Conservation (phyloP, 2,329 filamentous ascomycete species). For the Cladophialophora carrionii region DNA sequence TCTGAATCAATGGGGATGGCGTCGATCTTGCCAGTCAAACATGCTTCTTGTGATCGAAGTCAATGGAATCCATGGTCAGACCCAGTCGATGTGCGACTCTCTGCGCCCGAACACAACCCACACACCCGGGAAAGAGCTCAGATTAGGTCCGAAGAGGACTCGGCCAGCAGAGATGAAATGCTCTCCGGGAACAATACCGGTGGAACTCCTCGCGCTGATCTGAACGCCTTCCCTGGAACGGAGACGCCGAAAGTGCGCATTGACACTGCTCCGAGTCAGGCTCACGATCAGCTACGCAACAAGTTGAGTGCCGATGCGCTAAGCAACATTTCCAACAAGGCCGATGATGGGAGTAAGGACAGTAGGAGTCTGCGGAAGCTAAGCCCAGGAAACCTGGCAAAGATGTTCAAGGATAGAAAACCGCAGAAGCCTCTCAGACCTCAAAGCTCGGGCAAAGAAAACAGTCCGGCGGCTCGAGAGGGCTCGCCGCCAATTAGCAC, state of each 20-base stretch:
- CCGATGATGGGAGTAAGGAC: slow-evolving; percentile 22
- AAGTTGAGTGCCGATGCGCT: slow-evolving; percentile 17
- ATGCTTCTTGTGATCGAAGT: slow-evolving; percentile 14
- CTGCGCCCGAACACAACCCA: slow-evolving; percentile 9
- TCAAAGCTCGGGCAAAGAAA: slow-evolving; percentile 32
- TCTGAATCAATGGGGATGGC: slow-evolving; percentile 44
- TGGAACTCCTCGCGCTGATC: slow-evolving; percentile 1
- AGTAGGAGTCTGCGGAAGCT: slow-evolving; percentile 26
- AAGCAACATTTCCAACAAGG: slow-evolving; percentile 23
- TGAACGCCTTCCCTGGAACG: slow-evolving; percentile 15
- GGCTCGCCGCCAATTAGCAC: slow-evolving; percentile 29
- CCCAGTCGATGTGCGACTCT: slow-evolving; percentile 2
- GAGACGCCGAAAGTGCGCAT: slow-evolving; percentile 15
- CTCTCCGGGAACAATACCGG: neutral
- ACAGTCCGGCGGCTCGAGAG: slow-evolving; percentile 23
- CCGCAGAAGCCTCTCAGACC: slow-evolving; percentile 16
- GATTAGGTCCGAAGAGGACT: slow-evolving; percentile 37
- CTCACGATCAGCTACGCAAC: slow-evolving; percentile 24
- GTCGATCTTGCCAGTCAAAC: slow-evolving; percentile 44
- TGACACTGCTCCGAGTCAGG: slow-evolving; percentile 13
- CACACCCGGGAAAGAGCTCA: slow-evolving; percentile 49
- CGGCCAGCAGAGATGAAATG: neutral
- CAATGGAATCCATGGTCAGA: slow-evolving; percentile 36
- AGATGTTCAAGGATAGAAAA: slow-evolving; percentile 29
- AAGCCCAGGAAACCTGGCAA: slow-evolving; percentile 33